These are phyloP conservation scores for Leishmania braziliensis DNA, from an alignment of 208 protist species.

Conservation along the genomic window DNA sequence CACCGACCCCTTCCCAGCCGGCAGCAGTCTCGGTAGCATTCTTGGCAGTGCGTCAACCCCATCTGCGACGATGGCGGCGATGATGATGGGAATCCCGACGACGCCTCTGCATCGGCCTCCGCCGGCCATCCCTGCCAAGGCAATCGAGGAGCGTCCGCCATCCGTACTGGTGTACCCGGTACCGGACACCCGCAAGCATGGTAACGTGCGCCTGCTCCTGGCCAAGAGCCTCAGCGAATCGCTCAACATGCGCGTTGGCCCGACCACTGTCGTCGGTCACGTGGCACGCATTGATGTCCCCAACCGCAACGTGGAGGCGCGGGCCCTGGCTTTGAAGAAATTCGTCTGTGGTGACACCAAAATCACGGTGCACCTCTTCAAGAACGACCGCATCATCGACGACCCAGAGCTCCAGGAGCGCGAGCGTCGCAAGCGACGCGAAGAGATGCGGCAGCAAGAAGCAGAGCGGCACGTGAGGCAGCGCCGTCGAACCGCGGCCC, in stretches of 20 bases:
- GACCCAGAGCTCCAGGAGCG: conserved; percentile 37
- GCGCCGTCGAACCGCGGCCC: conserved; percentile 1
- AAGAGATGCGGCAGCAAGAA: background rate
- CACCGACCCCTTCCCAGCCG: background rate
- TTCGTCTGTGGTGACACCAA: conserved; percentile 82
- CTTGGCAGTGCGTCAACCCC: background rate
- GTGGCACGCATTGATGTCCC: conserved; percentile 84
- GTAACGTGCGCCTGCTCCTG: conserved; percentile 75
- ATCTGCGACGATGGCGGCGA: conserved; percentile 1
- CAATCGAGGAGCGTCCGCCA: conserved; percentile 62
- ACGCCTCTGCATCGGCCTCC: conserved; percentile 66
- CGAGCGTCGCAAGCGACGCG: conserved; percentile 13
- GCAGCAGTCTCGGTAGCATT: background rate
- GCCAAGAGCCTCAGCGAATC: conserved; percentile 81
- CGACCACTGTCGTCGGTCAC: conserved; percentile 78
- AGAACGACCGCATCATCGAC: conserved; percentile 91
- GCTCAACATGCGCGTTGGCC: conserved; percentile 83
- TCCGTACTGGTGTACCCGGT: conserved; percentile 88
- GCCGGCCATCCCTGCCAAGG: conserved; percentile 74
- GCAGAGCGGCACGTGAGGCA: conserved; percentile 2
- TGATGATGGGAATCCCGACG: conserved; percentile 1
- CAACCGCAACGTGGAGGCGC: conserved; percentile 82
- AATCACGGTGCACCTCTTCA: conserved; percentile 72
- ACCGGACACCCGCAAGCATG: conserved; percentile 50
- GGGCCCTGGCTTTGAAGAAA: conserved; percentile 70